Percentiles rank a stretch among this genome's conserved stretches.
Evolutionary conservation across 331 rosid genomes (phyloP).

Genomic region (Malus hybrid): DNA sequence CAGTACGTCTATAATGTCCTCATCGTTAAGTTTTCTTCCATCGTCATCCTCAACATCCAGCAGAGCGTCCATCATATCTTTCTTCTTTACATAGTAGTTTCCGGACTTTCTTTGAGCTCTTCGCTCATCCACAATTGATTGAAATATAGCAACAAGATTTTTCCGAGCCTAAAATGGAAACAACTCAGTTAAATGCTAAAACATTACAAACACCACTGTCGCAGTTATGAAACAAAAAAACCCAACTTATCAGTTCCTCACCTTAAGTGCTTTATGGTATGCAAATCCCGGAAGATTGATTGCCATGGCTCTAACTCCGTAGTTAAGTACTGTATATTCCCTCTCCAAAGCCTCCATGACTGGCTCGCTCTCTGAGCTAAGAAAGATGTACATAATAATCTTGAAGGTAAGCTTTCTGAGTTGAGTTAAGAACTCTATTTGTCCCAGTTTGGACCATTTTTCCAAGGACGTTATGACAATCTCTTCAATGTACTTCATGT

Average conservation of each 20-base stretch:
- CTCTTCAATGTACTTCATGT: conserved; percentile 58
- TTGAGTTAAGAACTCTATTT: conserved; percentile 62
- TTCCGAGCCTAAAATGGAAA: conserved; percentile 54
- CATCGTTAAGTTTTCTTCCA: conserved; percentile 57
- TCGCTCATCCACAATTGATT: conserved; percentile 57
- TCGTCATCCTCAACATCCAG: conserved; percentile 70
- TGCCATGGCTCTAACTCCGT: conserved; percentile 81
- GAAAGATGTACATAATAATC: conserved; percentile 77
- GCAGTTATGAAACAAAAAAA: background rate
- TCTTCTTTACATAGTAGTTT: conserved; percentile 7
- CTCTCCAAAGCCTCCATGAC: conserved; percentile 65
- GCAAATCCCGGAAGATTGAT: conserved; percentile 89
- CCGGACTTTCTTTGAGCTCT: conserved; percentile 23
- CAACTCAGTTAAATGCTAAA: background rate
- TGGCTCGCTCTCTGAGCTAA: conserved; percentile 64
- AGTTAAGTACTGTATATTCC: conserved; percentile 63
- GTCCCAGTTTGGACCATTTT: conserved; percentile 61
- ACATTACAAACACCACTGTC: background rate
- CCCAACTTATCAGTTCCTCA: background rate
- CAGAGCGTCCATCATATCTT: conserved; percentile 86
- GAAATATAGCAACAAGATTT: conserved; percentile 52
- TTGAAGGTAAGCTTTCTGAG: conserved; percentile 63
- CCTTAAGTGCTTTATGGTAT: conserved; percentile 72
- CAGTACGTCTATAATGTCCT: conserved; percentile 69
- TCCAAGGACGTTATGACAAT: conserved; percentile 44